These are phyloP conservation scores for Meira nashicola DNA, from an alignment of 1,284 basidiomycete species.

Conservation along the genomic window DNA sequence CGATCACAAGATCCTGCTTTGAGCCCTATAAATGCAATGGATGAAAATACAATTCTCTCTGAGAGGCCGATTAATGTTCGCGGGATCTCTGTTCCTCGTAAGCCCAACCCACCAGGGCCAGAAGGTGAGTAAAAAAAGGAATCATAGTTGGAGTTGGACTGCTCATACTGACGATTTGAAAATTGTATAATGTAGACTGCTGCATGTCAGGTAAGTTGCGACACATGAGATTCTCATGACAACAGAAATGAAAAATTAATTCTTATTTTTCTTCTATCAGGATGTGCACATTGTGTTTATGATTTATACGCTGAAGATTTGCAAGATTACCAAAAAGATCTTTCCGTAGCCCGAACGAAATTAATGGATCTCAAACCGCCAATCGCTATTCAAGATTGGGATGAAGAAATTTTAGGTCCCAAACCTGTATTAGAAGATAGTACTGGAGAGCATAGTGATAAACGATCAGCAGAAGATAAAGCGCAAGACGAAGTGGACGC, in stretches of 20 bases:
- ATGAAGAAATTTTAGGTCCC: constrained; percentile 52
- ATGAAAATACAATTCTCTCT: background rate
- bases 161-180: background rate
- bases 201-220: constrained; percentile 82
- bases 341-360: constrained; percentile 59
- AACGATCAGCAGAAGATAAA: constrained; percentile 17
- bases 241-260: too few relatives aligned
- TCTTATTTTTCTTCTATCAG: constrained; percentile 53
- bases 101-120: constrained; percentile 46
- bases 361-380: constrained; percentile 60
- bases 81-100: constrained; percentile 31
- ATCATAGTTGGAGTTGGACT: background rate
- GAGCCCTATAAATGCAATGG: background rate
- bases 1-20: background rate
- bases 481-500: constrained; percentile 33
- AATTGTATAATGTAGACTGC: constrained; percentile 61
- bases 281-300: constrained; percentile 81
- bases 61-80: constrained; percentile 15
- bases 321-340: constrained; percentile 62
- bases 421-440: constrained; percentile 45
- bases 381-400: constrained; percentile 62
- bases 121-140: constrained; percentile 26
- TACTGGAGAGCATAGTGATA: background rate
- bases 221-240: constrained; percentile 61
- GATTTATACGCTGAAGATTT: constrained; percentile 76